Evolutionary conservation across 176 grass and related monocot species (phyloP), one percentile per base, ranked within the genome.

Genomic region (Coix lacrymajobi): DNA sequence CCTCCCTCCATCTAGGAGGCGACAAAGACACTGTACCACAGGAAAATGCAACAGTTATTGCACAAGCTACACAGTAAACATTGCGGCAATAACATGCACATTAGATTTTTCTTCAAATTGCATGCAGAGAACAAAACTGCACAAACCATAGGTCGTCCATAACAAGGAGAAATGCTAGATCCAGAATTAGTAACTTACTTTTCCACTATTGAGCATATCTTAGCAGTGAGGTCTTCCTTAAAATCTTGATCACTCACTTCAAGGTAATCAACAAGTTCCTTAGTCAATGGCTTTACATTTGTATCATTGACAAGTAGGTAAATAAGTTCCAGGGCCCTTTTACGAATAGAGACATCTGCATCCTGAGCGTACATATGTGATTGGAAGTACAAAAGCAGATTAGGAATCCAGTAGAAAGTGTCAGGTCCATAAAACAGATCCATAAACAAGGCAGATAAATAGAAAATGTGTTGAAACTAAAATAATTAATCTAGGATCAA

Each of bases 301-400:
- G 87, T 81, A 73, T 99, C 97, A 83, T 92, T 99, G 43, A 96
- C 87, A 75, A 99, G 91, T 49, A 99, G 79, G 66, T 92, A 99
- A 91, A 92, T 65, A 83, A 99, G 91, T 66, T 94, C 97, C 79
- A 99, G 91, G 24, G 97, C 97, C 87, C 97, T 99, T 93, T 94
- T 99, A 66, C 91, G 91, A 75, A 99, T 99, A 58, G 97, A 99
- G 60, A 94, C 97, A 93, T 99, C 97, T 63, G 97, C 90, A 94
- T 99, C 97, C 97, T 99, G 93, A 72, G 83, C 80, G 51, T 28
- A 63, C 73, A 87, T 19, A 86, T 29, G 45, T 28, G 57, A 44
- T 80, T 44, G 20, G 61, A 73, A 84, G 71, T 70, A 76, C 17
- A 80, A 72, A 16, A 77, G 26, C 40, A 68, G 51, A 20, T 30